phyloP scores from a whole-genome alignment of 2,329 filamentous ascomycete species.

The Ceratocystis cubensis region DNA sequence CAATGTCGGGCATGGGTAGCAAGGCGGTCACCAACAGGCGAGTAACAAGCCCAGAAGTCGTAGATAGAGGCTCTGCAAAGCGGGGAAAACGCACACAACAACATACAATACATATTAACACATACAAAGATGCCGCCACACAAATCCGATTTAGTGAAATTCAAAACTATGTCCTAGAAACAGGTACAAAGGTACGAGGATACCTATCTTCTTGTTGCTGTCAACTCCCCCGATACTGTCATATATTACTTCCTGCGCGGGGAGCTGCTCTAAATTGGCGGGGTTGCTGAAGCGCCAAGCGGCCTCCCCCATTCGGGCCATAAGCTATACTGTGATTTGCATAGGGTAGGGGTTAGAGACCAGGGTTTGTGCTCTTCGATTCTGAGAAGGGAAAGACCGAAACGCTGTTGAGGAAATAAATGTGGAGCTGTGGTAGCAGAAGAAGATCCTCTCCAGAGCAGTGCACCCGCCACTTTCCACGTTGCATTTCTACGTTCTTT shows the following conservation, averaged over 20 bases:
- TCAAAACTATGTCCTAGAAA: not conserved
- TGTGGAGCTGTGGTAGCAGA: not conserved
- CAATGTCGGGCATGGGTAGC: not conserved
- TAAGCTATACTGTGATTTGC: not conserved
- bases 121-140: not conserved
- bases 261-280: not conserved
- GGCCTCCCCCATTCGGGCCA: not conserved
- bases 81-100: slow-evolving; percentile 4
- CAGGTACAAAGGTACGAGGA: not conserved
- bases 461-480: slow-evolving; percentile 8
- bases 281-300: not conserved
- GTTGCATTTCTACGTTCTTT: not conserved
- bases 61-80: not conserved
- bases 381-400: not conserved
- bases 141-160: not conserved
- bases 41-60: not conserved
- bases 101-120: not conserved
- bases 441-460: not conserved
- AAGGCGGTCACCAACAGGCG: not conserved
- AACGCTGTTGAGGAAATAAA: not conserved
- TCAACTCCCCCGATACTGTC: slow-evolving; percentile 1
- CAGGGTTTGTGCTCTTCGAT: not conserved
- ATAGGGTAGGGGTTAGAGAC: not conserved
- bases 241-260: not conserved
- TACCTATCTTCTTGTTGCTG: not conserved